Evolutionary conservation across 148 eudicot species (phyloP).

Genomic region (Nepenthes gracilis): DNA sequence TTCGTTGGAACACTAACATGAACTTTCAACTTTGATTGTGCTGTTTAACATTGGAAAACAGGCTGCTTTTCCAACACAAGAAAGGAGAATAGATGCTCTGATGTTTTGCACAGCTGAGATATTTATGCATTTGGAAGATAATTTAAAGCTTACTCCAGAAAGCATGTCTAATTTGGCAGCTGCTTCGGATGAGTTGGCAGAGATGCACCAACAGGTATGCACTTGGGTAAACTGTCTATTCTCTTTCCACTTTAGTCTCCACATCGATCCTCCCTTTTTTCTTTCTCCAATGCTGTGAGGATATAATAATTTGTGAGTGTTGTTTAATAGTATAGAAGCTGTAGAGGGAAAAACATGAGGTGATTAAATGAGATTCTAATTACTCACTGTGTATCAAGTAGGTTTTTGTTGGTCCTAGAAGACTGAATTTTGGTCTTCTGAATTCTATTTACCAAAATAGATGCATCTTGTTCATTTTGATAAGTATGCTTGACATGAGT

Average conservation of each 20-base stretch:
- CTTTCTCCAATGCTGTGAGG: background rate
- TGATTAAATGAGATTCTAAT: too few species aligned
- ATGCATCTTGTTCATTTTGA: too few species aligned
- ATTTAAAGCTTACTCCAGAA: conserved; percentile 72
- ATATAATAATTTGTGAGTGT: too few species aligned
- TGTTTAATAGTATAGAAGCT: too few species aligned
- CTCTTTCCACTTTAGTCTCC: background rate
- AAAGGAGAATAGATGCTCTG: conserved; percentile 82
- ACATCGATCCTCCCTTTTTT: background rate
- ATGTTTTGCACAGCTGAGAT: conserved; percentile 65
- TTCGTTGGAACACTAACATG: background rate
- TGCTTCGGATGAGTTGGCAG: conserved; percentile 78
- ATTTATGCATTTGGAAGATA: conserved; percentile 70
- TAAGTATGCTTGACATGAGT: too few species aligned
- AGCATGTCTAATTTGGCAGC: conserved; percentile 76
- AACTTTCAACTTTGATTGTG: background rate
- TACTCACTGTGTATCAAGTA: too few species aligned
- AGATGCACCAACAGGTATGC: conserved; percentile 83
- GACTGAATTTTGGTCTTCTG: too few species aligned
- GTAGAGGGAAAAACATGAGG: too few species aligned
- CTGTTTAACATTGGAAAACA: conserved; percentile 17
- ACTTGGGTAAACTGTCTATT: background rate
- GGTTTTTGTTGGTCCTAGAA: too few species aligned
- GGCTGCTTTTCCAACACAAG: conserved; percentile 89
- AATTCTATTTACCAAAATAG: too few species aligned